Base-by-base conservation (phyloP, 805 yeast species). In the Alloascoidea africana region DNA sequence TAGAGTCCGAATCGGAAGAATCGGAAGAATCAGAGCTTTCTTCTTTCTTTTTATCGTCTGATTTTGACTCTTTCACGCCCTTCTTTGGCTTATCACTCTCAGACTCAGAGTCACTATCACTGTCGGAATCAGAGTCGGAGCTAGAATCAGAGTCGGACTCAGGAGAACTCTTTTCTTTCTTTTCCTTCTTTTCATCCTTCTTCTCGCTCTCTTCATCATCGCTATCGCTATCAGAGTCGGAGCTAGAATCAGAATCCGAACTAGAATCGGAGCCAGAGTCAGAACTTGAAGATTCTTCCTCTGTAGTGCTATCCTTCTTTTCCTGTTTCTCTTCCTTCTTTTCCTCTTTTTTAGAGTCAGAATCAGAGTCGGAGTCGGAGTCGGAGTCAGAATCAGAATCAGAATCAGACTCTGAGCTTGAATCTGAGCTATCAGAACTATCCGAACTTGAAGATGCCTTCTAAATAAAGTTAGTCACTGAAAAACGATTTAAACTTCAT, bases 81-180 rank as follows among this genome's bases (percentile, higher is more conserved):
- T n/a, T n/a, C n/a, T n/a, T n/a, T n/a, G n/a, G n/a, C n/a, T n/a
- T n/a, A n/a, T n/a, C n/a, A n/a, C n/a, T n/a, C n/a, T n/a, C n/a
- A n/a, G n/a, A n/a, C n/a, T n/a, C n/a, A n/a, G n/a, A n/a, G 34
- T 51, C 55, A 27, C 53, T 44, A 35, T 44, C 53, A 33, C 59
- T 48, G 34, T 50, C 51, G 17, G 51, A 43, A 35, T 47, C 49
- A 18, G 57, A 50, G 23, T 46, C 55, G 11, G 48, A 14, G n/a
- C n/a, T n/a, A n/a, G n/a, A n/a, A 41, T 38, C 36, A 15, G 56
- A 50, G 32, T 49, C 55, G 17, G 55, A 42, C 23, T 42, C 46
- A 15, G 48, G 41, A n/a, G n/a, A n/a, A n/a, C n/a, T n/a, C n/a
- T n/a, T n/a, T n/a, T 23, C 30, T 8, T 46, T 44, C 18, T 47